A percentile compares a stretch with the other conserved stretches of the same genome.
Conservation (phyloP, 768 basidiomycete genomes). For the Auricularia auricula-judae region DNA sequence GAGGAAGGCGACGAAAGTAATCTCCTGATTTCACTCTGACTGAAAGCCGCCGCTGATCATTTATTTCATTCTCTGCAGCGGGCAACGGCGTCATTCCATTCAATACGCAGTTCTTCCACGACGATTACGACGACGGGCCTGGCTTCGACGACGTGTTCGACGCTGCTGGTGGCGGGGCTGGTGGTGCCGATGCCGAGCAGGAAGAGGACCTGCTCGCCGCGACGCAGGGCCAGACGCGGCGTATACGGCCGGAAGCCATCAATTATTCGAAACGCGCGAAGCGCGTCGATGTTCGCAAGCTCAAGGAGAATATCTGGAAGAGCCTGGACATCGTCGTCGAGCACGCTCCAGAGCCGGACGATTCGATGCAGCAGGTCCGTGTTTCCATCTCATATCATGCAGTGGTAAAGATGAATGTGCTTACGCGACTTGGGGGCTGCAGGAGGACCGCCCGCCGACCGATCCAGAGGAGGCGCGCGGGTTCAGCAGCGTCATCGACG, state of each 20-base stretch:
- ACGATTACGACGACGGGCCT: conserved; percentile 67
- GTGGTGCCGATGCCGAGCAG: conserved; percentile 42
- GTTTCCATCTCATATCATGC: no score
- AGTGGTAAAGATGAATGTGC: conserved; percentile 28
- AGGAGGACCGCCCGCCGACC: conserved; percentile 32
- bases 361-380: no score
- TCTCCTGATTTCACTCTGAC: conserved; percentile 8
- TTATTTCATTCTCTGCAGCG: conserved; percentile 15
- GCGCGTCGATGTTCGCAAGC: conserved; percentile 87
- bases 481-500: conserved; percentile 74
- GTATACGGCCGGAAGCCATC: conserved; percentile 77
- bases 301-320: conserved; percentile 98
- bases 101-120: conserved; percentile 95
- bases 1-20: conserved; percentile 56
- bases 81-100: conserved; percentile 63
- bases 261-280: conserved; percentile 94
- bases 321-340: conserved; percentile 67
- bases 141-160: conserved; percentile 55
- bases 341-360: conserved; percentile 9
- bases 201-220: conserved; percentile 85
- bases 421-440: conserved; percentile 18
- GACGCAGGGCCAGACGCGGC: conserved; percentile 64
- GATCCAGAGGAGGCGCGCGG: conserved; percentile 56
- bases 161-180: conserved; percentile 28
- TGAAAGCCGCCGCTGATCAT: no score